Evolutionary conservation across 768 basidiomycete species (phyloP).

Genomic region (Russula sp.): DNA sequence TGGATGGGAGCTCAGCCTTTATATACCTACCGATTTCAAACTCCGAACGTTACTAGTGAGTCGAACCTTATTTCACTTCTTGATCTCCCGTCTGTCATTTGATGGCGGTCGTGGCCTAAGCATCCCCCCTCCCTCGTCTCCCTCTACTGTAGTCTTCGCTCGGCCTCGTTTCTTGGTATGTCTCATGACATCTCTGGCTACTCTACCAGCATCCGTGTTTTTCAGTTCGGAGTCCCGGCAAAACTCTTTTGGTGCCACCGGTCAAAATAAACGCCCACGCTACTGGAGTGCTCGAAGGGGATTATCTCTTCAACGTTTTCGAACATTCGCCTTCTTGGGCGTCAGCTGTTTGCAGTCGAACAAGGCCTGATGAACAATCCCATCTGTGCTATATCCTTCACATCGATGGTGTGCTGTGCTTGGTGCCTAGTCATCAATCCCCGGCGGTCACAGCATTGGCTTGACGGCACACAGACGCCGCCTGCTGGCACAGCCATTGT

Average conservation of each 20-base stretch:
- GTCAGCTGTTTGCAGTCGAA: background rate
- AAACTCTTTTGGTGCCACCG: too few species aligned
- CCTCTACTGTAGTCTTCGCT: background rate
- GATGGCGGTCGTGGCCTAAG: background rate
- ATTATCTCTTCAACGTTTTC: background rate
- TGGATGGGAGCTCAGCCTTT: background rate
- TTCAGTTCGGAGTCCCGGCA: too few species aligned
- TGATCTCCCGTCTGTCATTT: conserved; percentile 22
- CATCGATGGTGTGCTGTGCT: background rate
- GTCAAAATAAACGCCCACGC: background rate
- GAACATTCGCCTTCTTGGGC: background rate
- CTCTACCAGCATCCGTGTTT: background rate
- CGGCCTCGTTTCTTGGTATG: background rate
- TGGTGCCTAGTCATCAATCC: background rate
- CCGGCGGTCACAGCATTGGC: background rate
- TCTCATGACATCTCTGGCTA: background rate
- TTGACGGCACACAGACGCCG: background rate
- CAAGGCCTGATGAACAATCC: background rate
- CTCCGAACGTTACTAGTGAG: conserved; percentile 14
- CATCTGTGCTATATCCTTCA: background rate
- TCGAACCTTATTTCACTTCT: conserved; percentile 24
- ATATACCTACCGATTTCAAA: conserved; percentile 22
- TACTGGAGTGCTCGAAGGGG: conserved; percentile 2
- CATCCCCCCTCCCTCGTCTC: background rate
- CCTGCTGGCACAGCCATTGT: background rate